These are phyloP conservation scores for Arabidopsis suecica DNA, from an alignment of 345 rosid species.

Conservation along the genomic window DNA sequence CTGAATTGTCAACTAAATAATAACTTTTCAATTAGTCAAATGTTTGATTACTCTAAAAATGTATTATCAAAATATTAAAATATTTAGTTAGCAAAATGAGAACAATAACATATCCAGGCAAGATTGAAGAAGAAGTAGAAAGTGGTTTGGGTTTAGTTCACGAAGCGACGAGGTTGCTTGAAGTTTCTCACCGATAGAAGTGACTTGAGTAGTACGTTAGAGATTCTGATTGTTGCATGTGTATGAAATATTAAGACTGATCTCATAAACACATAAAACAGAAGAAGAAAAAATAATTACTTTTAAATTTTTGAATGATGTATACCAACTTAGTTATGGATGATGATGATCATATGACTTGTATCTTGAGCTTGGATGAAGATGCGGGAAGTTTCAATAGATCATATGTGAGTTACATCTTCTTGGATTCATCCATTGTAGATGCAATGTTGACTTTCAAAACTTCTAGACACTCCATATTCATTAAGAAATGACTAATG, in stretches of 20 bases:
- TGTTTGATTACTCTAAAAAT: too few species aligned
- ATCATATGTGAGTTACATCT: too few species aligned
- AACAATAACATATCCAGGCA: slow-evolving; percentile 33
- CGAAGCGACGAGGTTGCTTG: slow-evolving; percentile 56
- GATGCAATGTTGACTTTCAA: background rate
- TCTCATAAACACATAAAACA: too few species aligned
- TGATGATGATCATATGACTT: too few species aligned
- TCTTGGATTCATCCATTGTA: background rate
- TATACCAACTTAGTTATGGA: too few species aligned
- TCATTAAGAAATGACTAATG: background rate
- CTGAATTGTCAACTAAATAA: too few species aligned
- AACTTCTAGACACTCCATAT: background rate
- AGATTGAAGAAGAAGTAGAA: slow-evolving; percentile 55
- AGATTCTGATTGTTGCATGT: background rate
- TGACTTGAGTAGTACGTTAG: background rate
- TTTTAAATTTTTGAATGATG: too few species aligned
- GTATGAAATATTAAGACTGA: background rate
- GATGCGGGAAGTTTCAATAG: too few species aligned
- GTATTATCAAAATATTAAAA: too few species aligned
- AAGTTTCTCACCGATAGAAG: background rate
- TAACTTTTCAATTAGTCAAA: too few species aligned
- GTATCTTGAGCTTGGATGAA: too few species aligned
- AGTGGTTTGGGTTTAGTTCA: slow-evolving; percentile 45
- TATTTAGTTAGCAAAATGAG: background rate
- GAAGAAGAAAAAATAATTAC: too few species aligned